A percentile compares a stretch with the other conserved stretches of the same genome.
Conservation (phyloP, 2,329 filamentous ascomycete species). For the Sarocladium kiliense region DNA sequence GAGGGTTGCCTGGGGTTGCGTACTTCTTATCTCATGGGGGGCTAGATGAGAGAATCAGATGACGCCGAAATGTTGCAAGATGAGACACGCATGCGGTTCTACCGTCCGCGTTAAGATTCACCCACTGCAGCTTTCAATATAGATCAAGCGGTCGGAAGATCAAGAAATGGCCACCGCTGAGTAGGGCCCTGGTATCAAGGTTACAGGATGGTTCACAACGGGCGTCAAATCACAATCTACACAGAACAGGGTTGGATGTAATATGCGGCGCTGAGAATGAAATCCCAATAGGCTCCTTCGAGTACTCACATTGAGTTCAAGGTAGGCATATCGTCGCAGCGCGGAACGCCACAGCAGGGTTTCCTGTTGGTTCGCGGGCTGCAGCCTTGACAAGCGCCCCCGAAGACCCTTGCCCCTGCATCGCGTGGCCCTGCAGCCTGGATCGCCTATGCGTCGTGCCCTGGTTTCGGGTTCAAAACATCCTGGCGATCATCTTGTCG, state of each 20-base stretch:
- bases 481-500: too few relatives aligned
- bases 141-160: too few relatives aligned
- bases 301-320: too few relatives aligned
- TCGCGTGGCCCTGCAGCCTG: constrained; percentile 6
- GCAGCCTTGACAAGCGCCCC: constrained; percentile 1
- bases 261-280: too few relatives aligned
- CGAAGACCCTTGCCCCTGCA: constrained; percentile 2
- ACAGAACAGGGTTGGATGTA: too few relatives aligned
- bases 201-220: too few relatives aligned
- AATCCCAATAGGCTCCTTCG: too few relatives aligned
- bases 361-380: constrained; percentile 1
- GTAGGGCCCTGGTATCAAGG: too few relatives aligned
- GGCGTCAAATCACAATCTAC: too few relatives aligned
- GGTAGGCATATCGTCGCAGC: background rate
- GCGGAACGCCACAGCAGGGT: background rate
- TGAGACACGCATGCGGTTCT: background rate
- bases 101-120: too few relatives aligned
- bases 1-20: background rate
- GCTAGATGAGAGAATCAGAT: background rate
- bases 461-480: background rate
- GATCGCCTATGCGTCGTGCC: constrained; percentile 3
- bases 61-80: background rate
- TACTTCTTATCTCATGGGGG: background rate
- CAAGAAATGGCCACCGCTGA: too few relatives aligned
- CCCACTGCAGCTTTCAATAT: too few relatives aligned